phyloP scores from a whole-genome alignment of 2,329 filamentous ascomycete species.

The Cladosporium sp. region DNA sequence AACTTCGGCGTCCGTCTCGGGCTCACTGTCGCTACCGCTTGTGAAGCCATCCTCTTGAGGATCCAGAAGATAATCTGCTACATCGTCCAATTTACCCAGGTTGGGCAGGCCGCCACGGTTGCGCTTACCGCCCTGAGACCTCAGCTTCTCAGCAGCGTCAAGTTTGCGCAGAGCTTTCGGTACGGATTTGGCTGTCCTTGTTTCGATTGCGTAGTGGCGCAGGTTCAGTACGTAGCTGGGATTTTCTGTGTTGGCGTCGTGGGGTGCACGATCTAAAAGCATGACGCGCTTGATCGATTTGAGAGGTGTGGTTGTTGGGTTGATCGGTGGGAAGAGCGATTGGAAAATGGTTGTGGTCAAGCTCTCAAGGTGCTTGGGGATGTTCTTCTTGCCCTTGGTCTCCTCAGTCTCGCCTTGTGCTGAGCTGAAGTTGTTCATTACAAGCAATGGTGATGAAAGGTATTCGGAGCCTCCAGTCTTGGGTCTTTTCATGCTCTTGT shows the following conservation, averaged over 20 bases:
- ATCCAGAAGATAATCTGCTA: slow-evolving; percentile 90
- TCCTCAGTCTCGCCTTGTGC: slow-evolving; percentile 35
- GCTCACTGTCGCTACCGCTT: slow-evolving; percentile 86
- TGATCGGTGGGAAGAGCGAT: slow-evolving; percentile 92
- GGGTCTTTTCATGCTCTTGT: slow-evolving; percentile 76
- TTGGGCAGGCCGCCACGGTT: slow-evolving; percentile 64
- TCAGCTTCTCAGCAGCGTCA: slow-evolving; percentile 77
- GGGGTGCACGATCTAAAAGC: slow-evolving; percentile 67
- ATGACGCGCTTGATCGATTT: slow-evolving; percentile 90
- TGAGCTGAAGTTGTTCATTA: slow-evolving; percentile 95
- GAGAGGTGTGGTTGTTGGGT: slow-evolving; percentile 82
- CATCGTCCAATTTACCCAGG: slow-evolving; percentile 83
- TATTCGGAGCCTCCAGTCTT: slow-evolving; percentile 73
- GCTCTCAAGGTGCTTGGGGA: slow-evolving; percentile 91
- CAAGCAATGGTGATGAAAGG: slow-evolving; percentile 78
- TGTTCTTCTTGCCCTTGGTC: slow-evolving; percentile 47
- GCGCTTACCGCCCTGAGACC: slow-evolving; percentile 47
- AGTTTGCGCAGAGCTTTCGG: slow-evolving; percentile 79
- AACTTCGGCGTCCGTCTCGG: slow-evolving; percentile 92
- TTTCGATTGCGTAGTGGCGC: slow-evolving; percentile 92
- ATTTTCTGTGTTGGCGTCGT: slow-evolving; percentile 25
- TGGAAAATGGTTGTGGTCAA: slow-evolving; percentile 93
- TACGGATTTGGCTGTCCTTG: slow-evolving; percentile 70
- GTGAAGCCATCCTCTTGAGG: slow-evolving; percentile 73
- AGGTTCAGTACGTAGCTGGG: slow-evolving; percentile 72